Evolutionary conservation across 2,329 filamentous ascomycete species (phyloP).

Genomic region (Madurella mycetomatis): DNA sequence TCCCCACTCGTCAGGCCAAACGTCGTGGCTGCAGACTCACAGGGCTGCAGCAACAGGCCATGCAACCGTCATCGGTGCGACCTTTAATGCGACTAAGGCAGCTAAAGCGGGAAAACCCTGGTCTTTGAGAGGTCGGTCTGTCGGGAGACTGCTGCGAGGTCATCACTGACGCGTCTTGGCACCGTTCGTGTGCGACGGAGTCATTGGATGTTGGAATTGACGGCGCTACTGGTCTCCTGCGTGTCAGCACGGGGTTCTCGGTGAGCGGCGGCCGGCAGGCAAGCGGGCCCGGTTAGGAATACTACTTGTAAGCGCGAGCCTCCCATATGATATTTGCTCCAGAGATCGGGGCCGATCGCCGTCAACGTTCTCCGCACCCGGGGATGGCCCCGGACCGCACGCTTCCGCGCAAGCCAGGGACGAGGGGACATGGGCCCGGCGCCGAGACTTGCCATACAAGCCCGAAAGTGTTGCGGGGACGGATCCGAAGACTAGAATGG

Average conservation of each 20-base stretch:
- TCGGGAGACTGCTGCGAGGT: background rate
- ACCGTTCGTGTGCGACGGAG: background rate
- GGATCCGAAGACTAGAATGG: background rate
- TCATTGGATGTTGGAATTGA: conserved; percentile 5
- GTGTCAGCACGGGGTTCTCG: conserved; percentile 13
- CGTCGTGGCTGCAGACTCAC: background rate
- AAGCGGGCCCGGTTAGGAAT: background rate
- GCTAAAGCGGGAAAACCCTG: background rate
- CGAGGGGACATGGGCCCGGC: background rate
- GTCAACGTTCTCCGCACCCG: conserved; percentile 5
- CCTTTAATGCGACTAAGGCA: conserved; percentile 7
- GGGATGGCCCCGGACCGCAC: background rate
- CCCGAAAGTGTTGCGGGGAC: background rate
- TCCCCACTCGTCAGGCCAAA: conserved; percentile 11
- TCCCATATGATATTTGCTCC: background rate
- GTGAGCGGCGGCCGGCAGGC: background rate
- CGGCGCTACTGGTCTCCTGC: conserved; percentile 9
- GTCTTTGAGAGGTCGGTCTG: background rate
- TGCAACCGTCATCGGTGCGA: conserved; percentile 5
- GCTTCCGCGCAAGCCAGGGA: background rate
- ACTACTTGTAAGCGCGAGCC: background rate
- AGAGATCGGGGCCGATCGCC: conserved; percentile 2
- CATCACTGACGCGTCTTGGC: conserved; percentile 9
- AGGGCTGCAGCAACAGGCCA: conserved; percentile 1
- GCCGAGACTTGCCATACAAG: background rate